These are phyloP conservation scores for Neurospora terricola DNA, from an alignment of 495 filamentous ascomycete species.

Conservation along the genomic window DNA sequence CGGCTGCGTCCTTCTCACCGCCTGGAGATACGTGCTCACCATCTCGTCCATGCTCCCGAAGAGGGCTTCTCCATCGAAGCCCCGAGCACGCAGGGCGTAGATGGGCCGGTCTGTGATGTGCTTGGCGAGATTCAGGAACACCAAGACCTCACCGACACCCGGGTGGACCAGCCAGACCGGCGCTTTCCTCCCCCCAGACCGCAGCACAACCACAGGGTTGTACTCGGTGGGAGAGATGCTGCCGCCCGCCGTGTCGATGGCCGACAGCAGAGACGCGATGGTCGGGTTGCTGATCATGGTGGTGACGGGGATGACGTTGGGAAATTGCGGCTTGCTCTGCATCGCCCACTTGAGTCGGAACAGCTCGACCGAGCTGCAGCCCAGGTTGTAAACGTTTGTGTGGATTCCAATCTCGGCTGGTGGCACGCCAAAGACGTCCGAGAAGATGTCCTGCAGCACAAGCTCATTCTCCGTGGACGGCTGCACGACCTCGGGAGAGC, in stretches of 20 bases:
- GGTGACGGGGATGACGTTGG: slow-evolving; percentile 27
- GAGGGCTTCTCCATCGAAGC: slow-evolving; percentile 36
- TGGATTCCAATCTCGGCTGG: slow-evolving; percentile 18
- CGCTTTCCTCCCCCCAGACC: slow-evolving; percentile 30
- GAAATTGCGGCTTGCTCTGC: slow-evolving; percentile 4
- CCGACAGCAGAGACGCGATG: not conserved
- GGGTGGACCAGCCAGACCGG: slow-evolving; percentile 51
- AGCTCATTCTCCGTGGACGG: slow-evolving; percentile 3
- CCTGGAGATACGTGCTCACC: slow-evolving; percentile 28
- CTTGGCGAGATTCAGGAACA: slow-evolving; percentile 43
- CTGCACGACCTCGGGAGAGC: not conserved
- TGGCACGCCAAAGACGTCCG: slow-evolving; percentile 7
- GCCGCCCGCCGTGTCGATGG: not conserved
- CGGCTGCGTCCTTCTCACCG: slow-evolving; percentile 38
- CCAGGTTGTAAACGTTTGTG: slow-evolving; percentile 31
- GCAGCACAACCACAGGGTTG: slow-evolving; percentile 38
- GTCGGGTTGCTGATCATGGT: slow-evolving; percentile 34
- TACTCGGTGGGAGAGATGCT: slow-evolving; percentile 19
- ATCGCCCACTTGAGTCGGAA: slow-evolving; percentile 23
- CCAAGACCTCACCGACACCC: slow-evolving; percentile 45
- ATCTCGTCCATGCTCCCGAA: slow-evolving; percentile 29
- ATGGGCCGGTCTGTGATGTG: slow-evolving; percentile 40
- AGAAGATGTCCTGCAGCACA: slow-evolving; percentile 10
- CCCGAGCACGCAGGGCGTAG: slow-evolving; percentile 44
- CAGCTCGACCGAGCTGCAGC: slow-evolving; percentile 37